Evolutionary conservation across 345 rosid species (phyloP).

Genomic region (Hypericum perforatum): DNA sequence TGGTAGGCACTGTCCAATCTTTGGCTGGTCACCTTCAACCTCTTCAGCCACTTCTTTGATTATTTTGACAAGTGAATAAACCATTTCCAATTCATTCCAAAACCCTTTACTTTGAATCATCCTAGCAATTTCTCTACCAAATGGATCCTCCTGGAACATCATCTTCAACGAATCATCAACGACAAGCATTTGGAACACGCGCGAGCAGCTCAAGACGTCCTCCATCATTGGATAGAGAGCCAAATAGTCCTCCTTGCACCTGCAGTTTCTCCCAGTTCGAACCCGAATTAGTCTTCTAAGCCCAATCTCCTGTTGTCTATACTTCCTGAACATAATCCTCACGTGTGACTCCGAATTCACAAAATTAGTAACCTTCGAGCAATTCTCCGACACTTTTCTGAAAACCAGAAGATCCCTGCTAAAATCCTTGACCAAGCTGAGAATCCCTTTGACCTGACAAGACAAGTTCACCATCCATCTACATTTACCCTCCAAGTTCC

Average conservation of each 20-base stretch:
- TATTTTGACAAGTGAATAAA: slow-evolving; percentile 38
- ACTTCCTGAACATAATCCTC: slow-evolving; percentile 37
- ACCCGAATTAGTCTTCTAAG: slow-evolving; percentile 30
- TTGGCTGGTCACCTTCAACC: slow-evolving; percentile 37
- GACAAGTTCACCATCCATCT: slow-evolving; percentile 52
- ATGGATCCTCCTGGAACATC: slow-evolving; percentile 30
- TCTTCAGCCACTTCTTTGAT: slow-evolving; percentile 40
- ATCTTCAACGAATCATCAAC: slow-evolving; percentile 36
- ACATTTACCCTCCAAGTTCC: slow-evolving; percentile 44
- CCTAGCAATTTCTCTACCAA: slow-evolving; percentile 30
- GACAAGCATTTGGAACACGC: slow-evolving; percentile 34
- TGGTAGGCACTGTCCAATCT: slow-evolving; percentile 47
- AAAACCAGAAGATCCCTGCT: slow-evolving; percentile 38
- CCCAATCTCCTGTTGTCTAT: slow-evolving; percentile 34
- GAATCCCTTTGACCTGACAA: slow-evolving; percentile 48
- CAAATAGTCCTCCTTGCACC: slow-evolving; percentile 20
- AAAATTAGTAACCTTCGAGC: slow-evolving; percentile 43
- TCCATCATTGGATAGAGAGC: slow-evolving; percentile 35
- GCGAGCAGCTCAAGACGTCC: slow-evolving; percentile 33
- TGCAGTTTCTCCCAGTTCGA: slow-evolving; percentile 27
- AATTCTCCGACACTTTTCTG: slow-evolving; percentile 29
- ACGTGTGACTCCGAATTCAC: slow-evolving; percentile 33
- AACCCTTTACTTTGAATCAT: slow-evolving; percentile 36
- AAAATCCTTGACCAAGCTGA: slow-evolving; percentile 41
- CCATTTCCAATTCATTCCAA: slow-evolving; percentile 48